Percentiles rank a stretch among this genome's conserved stretches.
These are phyloP conservation scores for Colletotrichum camelliae DNA, from an alignment of 2,329 filamentous ascomycete genomes.

Conservation along the genomic window DNA sequence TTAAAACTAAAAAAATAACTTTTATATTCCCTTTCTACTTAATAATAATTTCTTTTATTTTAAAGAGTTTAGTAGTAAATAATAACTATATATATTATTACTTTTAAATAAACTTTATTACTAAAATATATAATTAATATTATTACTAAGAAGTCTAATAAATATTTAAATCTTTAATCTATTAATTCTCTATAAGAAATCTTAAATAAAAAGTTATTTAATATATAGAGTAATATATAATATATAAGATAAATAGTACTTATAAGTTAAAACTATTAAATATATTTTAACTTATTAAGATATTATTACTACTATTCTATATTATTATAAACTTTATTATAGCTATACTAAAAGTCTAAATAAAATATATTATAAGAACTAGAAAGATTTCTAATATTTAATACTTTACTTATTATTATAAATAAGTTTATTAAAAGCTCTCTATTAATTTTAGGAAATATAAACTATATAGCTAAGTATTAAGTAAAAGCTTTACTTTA, in stretches of 20 bases:
- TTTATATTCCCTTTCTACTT: accelerated
- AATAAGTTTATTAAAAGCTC: too few species aligned
- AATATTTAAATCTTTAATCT: accelerated
- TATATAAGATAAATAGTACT: too few species aligned
- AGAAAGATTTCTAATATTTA: too few species aligned
- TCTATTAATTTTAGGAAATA: neutral
- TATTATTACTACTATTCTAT: too few species aligned
- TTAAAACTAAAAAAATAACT: neutral
- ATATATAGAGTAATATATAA: too few species aligned
- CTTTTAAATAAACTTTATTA: neutral
- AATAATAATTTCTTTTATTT: neutral
- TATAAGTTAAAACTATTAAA: too few species aligned
- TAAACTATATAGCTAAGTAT: neutral
- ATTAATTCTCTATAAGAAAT: neutral
- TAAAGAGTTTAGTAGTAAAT: neutral
- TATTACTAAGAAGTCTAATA: neutral
- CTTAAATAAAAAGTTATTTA: too few species aligned
- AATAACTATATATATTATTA: neutral
- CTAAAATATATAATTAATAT: neutral
- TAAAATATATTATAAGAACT: too few species aligned
- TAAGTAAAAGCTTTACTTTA: neutral
- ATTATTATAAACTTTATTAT: too few species aligned
- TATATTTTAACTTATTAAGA: too few species aligned
- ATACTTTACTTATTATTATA: too few species aligned
- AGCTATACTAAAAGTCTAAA: too few species aligned